Evolutionary conservation across 2,329 filamentous ascomycete genomes (phyloP).

Genomic region (Talaromyces sp.): DNA sequence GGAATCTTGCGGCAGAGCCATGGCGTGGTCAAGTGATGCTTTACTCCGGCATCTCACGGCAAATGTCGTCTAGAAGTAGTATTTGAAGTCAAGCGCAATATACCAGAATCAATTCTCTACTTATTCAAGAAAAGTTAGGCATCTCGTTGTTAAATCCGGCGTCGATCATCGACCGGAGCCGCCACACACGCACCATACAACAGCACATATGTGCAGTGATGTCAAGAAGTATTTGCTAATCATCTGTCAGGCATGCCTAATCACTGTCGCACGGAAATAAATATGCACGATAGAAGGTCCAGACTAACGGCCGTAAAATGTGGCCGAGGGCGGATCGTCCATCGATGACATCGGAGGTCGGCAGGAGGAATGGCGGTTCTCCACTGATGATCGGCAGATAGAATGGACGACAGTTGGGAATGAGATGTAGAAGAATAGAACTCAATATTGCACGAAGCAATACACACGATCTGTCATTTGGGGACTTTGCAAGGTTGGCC

Average conservation of each 20-base stretch:
- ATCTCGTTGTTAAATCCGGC: background rate
- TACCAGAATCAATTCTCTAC: background rate
- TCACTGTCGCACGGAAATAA: background rate
- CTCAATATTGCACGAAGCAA: no score
- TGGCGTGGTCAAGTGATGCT: background rate
- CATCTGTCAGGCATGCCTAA: background rate
- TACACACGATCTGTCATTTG: no score
- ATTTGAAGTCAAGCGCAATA: background rate
- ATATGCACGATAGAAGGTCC: background rate
- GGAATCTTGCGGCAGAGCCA: constrained; percentile 7
- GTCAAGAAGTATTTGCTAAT: background rate
- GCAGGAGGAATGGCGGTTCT: background rate
- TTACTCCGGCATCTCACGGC: background rate
- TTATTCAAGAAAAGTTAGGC: background rate
- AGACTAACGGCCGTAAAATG: background rate
- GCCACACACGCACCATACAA: background rate
- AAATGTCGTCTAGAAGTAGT: background rate
- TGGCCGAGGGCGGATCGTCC: background rate
- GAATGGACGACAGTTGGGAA: background rate
- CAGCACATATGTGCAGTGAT: background rate
- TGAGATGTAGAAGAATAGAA: background rate
- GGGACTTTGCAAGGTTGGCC: background rate
- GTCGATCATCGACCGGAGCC: background rate
- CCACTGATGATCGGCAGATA: background rate
- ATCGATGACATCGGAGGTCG: constrained; percentile 7